phyloP scores from a whole-genome alignment of 768 basidiomycete species.

The Leccinum disarticulatum region DNA sequence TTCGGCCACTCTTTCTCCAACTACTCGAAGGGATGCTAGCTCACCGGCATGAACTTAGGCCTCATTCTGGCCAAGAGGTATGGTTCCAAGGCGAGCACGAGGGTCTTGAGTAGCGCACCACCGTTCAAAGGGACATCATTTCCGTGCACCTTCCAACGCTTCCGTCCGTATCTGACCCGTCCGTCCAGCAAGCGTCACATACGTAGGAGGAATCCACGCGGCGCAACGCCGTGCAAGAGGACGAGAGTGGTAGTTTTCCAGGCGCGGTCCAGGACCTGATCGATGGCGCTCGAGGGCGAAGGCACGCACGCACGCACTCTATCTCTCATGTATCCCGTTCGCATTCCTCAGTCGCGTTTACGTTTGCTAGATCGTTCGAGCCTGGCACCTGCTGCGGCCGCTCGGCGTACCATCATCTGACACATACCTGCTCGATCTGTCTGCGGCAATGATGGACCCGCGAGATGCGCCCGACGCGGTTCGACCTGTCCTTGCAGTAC shows the following conservation, averaged over 20 bases:
- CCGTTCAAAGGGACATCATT: conserved; percentile 39
- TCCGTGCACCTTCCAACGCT: not conserved
- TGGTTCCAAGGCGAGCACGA: conserved; percentile 48
- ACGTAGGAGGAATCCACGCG: conserved; percentile 95
- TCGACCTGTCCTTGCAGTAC: conserved; percentile 88
- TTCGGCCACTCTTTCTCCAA: too few relatives aligned
- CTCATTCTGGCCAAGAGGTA: conserved; percentile 18
- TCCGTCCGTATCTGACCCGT: conserved; percentile 9
- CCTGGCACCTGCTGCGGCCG: conserved; percentile 85
- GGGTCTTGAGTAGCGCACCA: conserved; percentile 49
- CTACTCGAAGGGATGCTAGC: not conserved
- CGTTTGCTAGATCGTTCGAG: conserved; percentile 57
- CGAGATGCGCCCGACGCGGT: conserved; percentile 93
- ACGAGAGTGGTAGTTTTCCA: conserved; percentile 88
- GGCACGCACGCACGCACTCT: conserved; percentile 49
- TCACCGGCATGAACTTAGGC: too few relatives aligned
- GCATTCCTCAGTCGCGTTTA: conserved; percentile 4
- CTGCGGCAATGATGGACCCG: conserved; percentile 89
- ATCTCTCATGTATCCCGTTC: not conserved
- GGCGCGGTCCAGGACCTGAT: conserved; percentile 87
- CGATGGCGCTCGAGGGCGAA: conserved; percentile 77
- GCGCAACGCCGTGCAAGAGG: conserved; percentile 93
- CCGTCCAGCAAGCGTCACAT: conserved; percentile 63
- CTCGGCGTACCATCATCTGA: conserved; percentile 93
- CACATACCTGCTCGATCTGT: conserved; percentile 84